Evolutionary conservation across 2,329 filamentous ascomycete species (phyloP).

Genomic region (Coniochaeta hoffmannii): DNA sequence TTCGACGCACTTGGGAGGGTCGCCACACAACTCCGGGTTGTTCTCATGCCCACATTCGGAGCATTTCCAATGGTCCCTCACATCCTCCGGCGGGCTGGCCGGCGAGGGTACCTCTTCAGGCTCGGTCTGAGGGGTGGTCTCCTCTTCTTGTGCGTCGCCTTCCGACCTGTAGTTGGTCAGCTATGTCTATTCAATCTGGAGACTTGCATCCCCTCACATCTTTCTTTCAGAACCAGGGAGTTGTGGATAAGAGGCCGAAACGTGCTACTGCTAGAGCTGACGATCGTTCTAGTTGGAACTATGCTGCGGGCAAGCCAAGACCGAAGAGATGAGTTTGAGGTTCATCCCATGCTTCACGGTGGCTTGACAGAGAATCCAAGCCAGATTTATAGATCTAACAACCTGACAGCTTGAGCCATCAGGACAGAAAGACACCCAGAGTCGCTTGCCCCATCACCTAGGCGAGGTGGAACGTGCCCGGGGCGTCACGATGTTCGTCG

Average conservation of each 20-base stretch:
- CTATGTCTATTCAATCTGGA: neutral
- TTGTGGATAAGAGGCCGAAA: no score
- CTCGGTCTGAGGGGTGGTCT: neutral
- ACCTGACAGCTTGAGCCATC: neutral
- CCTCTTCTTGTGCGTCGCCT: neutral
- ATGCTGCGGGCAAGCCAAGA: no score
- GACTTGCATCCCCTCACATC: neutral
- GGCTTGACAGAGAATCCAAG: neutral
- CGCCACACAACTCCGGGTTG: neutral
- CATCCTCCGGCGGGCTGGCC: neutral
- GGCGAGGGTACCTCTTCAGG: neutral
- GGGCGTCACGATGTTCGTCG: neutral
- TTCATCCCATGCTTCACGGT: neutral
- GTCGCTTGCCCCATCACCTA: neutral
- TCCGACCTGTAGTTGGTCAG: neutral
- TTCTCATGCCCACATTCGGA: neutral
- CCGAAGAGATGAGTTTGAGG: neutral
- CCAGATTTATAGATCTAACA: neutral
- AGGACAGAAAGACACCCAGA: neutral
- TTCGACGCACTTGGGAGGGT: neutral
- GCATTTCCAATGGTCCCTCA: neutral
- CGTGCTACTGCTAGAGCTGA: no score
- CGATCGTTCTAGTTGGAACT: no score
- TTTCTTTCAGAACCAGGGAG: neutral
- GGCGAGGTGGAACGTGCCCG: neutral